Percentiles rank a stretch among this genome's conserved stretches.
Evolutionary conservation across 163 green algal genomes (phyloP).

Genomic region (Chloromonas sp.): DNA sequence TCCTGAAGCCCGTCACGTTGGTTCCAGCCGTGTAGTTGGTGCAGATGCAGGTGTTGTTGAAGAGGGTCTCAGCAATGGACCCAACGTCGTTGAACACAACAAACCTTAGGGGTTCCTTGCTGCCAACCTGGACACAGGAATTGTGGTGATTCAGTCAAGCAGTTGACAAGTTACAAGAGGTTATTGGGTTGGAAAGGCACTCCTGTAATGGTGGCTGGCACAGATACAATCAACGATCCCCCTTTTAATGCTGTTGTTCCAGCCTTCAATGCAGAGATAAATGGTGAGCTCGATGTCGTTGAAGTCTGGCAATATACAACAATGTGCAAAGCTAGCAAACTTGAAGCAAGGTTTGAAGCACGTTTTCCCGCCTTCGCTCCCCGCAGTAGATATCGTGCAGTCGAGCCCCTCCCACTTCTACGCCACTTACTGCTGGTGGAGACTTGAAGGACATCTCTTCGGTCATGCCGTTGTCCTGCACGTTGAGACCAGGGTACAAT

Average conservation of each 20-base stretch:
- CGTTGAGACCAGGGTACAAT: not conserved
- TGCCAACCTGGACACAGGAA: too few species aligned
- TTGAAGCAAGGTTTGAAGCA: not conserved
- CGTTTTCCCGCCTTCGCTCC: too few species aligned
- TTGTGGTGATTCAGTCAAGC: too few species aligned
- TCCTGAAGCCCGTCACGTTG: not conserved
- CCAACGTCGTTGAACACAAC: not conserved
- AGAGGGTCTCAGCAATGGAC: not conserved
- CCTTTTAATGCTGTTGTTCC: not conserved
- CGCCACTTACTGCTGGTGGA: not conserved
- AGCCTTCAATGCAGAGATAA: not conserved
- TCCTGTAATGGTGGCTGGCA: too few species aligned
- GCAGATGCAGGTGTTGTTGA: not conserved
- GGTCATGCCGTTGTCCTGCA: not conserved
- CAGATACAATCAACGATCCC: too few species aligned
- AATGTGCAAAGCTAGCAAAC: not conserved
- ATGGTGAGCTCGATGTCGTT: not conserved
- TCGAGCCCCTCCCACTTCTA: too few species aligned
- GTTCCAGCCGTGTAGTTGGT: not conserved
- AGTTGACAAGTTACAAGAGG: too few species aligned
- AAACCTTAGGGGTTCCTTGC: not conserved
- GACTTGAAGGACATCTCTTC: not conserved
- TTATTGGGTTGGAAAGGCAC: too few species aligned
- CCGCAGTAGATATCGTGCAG: too few species aligned
- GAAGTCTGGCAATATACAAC: not conserved